Percentiles rank a stretch among this genome's conserved stretches.
Evolutionary conservation across 164 flowering plant species (phyloP).

Genomic region (Cinnamomum chago): DNA sequence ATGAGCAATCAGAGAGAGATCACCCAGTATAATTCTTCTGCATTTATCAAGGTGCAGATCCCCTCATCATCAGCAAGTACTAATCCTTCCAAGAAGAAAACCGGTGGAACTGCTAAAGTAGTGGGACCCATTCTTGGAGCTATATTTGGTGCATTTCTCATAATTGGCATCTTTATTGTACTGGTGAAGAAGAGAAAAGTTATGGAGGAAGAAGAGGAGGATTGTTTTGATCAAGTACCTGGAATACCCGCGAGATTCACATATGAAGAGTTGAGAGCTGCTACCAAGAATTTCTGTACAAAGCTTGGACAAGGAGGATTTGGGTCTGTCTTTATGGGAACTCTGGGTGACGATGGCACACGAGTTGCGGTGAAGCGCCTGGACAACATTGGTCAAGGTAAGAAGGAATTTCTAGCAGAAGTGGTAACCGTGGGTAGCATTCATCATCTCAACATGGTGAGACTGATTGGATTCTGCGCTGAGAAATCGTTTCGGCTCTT

Average conservation of each 20-base stretch:
- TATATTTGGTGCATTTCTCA: background rate
- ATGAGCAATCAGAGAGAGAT: background rate
- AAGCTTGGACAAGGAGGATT: too few relatives aligned
- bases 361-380: constrained; percentile 28
- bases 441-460: constrained; percentile 27
- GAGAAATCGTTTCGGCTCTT: constrained; percentile 22
- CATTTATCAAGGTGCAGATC: constrained; percentile 2
- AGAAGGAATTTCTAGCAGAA: constrained; percentile 22
- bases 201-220: background rate
- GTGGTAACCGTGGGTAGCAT: constrained; percentile 28
- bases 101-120: background rate
- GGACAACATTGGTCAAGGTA: constrained; percentile 21
- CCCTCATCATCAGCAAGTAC: background rate
- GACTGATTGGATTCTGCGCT: constrained; percentile 22
- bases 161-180: background rate
- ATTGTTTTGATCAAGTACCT: background rate
- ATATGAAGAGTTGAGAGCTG: background rate
- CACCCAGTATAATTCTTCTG: background rate
- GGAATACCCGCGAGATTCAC: background rate
- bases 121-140: constrained; percentile 2
- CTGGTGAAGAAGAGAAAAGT: background rate
- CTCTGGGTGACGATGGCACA: constrained; percentile 14
- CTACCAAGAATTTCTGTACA: background rate
- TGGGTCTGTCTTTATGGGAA: constrained; percentile 18
- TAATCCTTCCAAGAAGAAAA: background rate